Evolutionary conservation across 2,329 filamentous ascomycete species (phyloP).

Genomic region (Pyrenophora graminea): DNA sequence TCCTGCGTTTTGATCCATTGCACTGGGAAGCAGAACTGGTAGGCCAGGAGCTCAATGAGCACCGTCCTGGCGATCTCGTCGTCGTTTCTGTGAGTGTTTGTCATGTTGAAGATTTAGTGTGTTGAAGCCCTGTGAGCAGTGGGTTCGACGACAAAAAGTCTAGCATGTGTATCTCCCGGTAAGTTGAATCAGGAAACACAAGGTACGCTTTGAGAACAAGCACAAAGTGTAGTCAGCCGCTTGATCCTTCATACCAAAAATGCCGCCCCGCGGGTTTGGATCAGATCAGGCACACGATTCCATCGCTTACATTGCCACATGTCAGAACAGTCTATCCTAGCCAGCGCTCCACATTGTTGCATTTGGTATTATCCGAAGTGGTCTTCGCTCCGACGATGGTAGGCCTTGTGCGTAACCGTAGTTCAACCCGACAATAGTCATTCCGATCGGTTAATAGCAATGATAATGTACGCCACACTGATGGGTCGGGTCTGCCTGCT

Average conservation of each 20-base stretch:
- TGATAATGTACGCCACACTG: background rate
- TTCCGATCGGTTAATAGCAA: background rate
- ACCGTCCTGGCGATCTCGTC: background rate
- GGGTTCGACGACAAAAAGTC: background rate
- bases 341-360: background rate
- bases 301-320: no score
- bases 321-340: background rate
- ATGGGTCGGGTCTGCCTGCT: background rate
- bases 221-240: background rate
- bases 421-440: no score
- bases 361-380: background rate
- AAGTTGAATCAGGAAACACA: background rate
- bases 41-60: conserved; percentile 1
- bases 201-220: background rate
- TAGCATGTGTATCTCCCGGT: background rate
- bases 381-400: background rate
- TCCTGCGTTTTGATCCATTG: conserved; percentile 49
- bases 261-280: background rate
- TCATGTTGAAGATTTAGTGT: background rate
- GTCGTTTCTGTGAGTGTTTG: background rate
- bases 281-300: background rate
- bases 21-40: conserved; percentile 20
- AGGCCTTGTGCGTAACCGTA: no score
- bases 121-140: background rate
- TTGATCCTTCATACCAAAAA: background rate